Base-by-base conservation (phyloP, 305 asterid genomes). In the Fraxinus dipetala region DNA sequence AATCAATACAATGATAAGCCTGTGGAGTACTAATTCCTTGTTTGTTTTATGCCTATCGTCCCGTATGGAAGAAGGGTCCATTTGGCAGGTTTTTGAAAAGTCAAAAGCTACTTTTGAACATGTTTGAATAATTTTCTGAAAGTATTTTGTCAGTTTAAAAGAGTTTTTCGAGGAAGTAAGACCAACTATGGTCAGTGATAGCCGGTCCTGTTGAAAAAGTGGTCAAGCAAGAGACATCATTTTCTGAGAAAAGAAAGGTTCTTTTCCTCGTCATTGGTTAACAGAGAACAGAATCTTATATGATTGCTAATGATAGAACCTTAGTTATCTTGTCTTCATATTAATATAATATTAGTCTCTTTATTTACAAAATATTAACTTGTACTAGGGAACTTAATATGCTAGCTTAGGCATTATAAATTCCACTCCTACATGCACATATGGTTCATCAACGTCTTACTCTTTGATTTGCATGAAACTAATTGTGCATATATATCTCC, bases 351-450 rank as follows among this genome's bases (percentile, higher is more conserved):
- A 63, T 26, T 11, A 74, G 16, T 80, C 75, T 75, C 65, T 65
- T 54, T 72, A 43, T 3, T 77, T 54, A 30, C 6, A 48, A 14
- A 4, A 48, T 48, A 75, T 75, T 79, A 70, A 78, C 76, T 77
- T 31, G 72, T 22, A 61, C 32, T 22, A 5, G 2, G 63, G 63
- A 16, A 51, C 8, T 51, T 51, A 48, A 45, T 24, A 43, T 48
- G n/a, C 32, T 3, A 8, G 30, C 83, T 79, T 65, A 78, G 51
- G 43, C 83, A 77, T 63, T 87, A 87, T 85, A 87, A 84, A 87
- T 85, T 11, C 67, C 10, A 22, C 76, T 63, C 18, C 75, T 6
- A 2, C 56, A 61, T 79, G 78, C 74, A 43, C 72, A 22, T 70
- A 63, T 22, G 34, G 61, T 18, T 76, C 63, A 80, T 59, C 78